Evolutionary conservation across 1,284 basidiomycete genomes (phyloP).

Genomic region (Ceratobasidium sp.): DNA sequence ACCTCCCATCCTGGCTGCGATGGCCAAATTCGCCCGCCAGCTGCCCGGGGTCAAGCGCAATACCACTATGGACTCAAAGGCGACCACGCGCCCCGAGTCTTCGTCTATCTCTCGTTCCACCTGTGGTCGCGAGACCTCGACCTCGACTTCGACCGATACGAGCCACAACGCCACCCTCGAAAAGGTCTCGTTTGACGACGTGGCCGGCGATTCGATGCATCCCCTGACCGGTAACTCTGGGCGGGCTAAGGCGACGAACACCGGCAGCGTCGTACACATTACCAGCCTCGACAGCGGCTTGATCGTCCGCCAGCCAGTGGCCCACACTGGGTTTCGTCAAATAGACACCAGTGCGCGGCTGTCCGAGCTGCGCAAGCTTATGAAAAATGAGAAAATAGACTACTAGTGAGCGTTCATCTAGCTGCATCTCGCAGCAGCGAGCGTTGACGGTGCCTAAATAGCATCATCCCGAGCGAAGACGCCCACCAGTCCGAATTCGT

Average conservation of each 20-base stretch:
- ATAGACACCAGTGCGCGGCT: slow-evolving; percentile 71
- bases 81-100: slow-evolving; percentile 19
- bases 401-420: slow-evolving; percentile 80
- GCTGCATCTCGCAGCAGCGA: slow-evolving; percentile 35
- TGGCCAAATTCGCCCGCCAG: slow-evolving; percentile 26
- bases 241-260: slow-evolving; percentile 32
- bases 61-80: slow-evolving; percentile 25
- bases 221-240: slow-evolving; percentile 18
- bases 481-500: slow-evolving; percentile 92
- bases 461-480: slow-evolving; percentile 84
- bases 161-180: slow-evolving; percentile 19
- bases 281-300: slow-evolving; percentile 16
- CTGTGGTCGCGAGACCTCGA: not conserved
- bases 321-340: slow-evolving; percentile 9
- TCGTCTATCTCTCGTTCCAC: slow-evolving; percentile 5
- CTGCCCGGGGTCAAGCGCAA: slow-evolving; percentile 36
- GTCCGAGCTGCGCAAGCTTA: slow-evolving; percentile 71
- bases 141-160: slow-evolving; percentile 6
- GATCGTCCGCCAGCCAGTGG: slow-evolving; percentile 1
- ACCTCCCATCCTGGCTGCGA: slow-evolving; percentile 21
- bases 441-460: slow-evolving; percentile 51
- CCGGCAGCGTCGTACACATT: slow-evolving; percentile 14
- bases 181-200: slow-evolving; percentile 2
- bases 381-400: slow-evolving; percentile 69
- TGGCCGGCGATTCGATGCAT: slow-evolving; percentile 29